These are phyloP conservation scores for Carpinus viminea DNA, from an alignment of 306 rosid species.

Conservation along the genomic window DNA sequence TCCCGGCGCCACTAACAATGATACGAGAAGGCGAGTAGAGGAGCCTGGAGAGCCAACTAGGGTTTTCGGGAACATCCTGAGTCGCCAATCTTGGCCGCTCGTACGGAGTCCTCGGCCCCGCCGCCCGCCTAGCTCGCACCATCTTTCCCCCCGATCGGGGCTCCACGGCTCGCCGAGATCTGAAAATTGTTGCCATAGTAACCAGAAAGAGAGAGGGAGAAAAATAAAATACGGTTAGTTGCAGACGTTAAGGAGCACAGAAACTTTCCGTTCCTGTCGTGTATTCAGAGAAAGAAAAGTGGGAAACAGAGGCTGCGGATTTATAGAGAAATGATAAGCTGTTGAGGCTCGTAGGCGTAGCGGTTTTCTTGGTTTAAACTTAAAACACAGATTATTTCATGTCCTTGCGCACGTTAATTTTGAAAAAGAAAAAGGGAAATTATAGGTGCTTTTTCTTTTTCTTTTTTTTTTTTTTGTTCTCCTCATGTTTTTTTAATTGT, in stretches of 20 bases:
- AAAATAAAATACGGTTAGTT: slow-evolving; percentile 5
- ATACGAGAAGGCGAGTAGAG: slow-evolving; percentile 63
- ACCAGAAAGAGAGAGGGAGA: not conserved
- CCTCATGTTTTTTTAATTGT: too few species aligned
- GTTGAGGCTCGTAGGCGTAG: not conserved
- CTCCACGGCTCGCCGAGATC: slow-evolving; percentile 51
- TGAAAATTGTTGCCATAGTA: slow-evolving; percentile 57
- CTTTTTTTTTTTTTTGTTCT: too few species aligned
- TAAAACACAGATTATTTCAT: not conserved
- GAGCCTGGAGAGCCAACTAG: slow-evolving; percentile 82
- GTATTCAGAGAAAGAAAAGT: not conserved
- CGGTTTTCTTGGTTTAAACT: not conserved
- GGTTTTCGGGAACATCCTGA: slow-evolving; percentile 36
- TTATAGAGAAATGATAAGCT: not conserved
- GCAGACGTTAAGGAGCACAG: slow-evolving; percentile 4
- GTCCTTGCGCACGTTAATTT: not conserved
- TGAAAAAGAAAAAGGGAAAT: not conserved
- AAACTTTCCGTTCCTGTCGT: not conserved
- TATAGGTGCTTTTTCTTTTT: too few species aligned
- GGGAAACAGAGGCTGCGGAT: not conserved
- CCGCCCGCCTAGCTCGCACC: slow-evolving; percentile 54
- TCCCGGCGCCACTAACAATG: slow-evolving; percentile 78
- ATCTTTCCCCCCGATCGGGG: slow-evolving; percentile 80
- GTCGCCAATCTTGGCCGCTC: slow-evolving; percentile 54
- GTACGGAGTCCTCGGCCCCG: slow-evolving; percentile 60